These are phyloP conservation scores for Calonectria honghensis DNA, from an alignment of 2,329 filamentous ascomycete genomes.

Conservation along the genomic window DNA sequence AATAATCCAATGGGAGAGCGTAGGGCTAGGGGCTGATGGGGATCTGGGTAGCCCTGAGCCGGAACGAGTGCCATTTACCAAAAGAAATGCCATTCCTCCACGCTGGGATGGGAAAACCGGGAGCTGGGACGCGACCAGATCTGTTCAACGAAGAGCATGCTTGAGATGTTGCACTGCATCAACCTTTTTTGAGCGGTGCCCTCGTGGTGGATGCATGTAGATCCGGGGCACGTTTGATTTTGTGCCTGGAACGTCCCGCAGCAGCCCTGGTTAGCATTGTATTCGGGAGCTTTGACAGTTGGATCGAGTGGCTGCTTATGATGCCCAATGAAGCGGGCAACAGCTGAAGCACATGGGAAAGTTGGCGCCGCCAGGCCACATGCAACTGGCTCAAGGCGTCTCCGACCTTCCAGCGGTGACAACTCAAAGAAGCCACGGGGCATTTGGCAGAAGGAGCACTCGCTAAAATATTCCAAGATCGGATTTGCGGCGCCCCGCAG, in stretches of 20 bases:
- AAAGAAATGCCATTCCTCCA: slow-evolving; percentile 19
- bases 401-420: not conserved
- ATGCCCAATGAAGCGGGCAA: not conserved
- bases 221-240: slow-evolving; percentile 3
- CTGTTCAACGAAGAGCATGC: slow-evolving; percentile 24
- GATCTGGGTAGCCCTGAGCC: slow-evolving; percentile 1
- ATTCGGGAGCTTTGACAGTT: not conserved
- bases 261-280: not conserved
- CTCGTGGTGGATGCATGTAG: slow-evolving; percentile 14
- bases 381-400: not conserved
- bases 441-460: not conserved
- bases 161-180: slow-evolving; percentile 27
- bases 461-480: slow-evolving; percentile 20
- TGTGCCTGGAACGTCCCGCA: not conserved
- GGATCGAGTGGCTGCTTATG: slow-evolving; percentile 6
- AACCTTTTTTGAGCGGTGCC: not conserved
- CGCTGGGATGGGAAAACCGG: slow-evolving; percentile 15
- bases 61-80: slow-evolving; percentile 1
- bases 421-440: slow-evolving; percentile 18
- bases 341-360: slow-evolving; percentile 2
- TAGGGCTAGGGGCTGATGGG: not conserved
- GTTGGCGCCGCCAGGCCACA: slow-evolving; percentile 6
- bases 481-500: slow-evolving; percentile 7
- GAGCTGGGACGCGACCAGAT: slow-evolving; percentile 11
- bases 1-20: slow-evolving; percentile 23